Evolutionary conservation across 2,329 filamentous ascomycete species (phyloP).

Genomic region (Delphinella strobiligena): DNA sequence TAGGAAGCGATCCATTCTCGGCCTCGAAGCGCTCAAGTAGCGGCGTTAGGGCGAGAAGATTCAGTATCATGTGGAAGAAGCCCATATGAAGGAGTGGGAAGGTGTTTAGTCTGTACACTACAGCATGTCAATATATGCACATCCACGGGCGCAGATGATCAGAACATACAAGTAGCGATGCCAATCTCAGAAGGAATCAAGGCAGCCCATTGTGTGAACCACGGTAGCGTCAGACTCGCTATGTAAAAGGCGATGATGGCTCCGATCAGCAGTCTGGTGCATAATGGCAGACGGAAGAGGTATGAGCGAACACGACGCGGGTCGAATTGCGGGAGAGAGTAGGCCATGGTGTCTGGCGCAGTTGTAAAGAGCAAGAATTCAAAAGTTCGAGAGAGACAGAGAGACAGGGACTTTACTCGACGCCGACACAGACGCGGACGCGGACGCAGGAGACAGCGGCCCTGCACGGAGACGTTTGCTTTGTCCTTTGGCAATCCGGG

Average conservation of each 20-base stretch:
- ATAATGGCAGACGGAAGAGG: constrained; percentile 71
- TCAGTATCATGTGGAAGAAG: constrained; percentile 69
- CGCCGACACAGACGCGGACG: no score
- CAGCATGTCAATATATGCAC: neutral
- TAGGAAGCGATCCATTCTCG: constrained; percentile 81
- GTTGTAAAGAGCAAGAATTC: neutral
- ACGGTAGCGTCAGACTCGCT: constrained; percentile 54
- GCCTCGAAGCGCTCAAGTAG: constrained; percentile 86
- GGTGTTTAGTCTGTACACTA: constrained; percentile 87
- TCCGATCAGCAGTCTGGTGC: constrained; percentile 60
- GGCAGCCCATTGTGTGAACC: constrained; percentile 66
- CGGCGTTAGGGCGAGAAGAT: constrained; percentile 70
- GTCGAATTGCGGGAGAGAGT: constrained; percentile 50
- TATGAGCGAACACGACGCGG: constrained; percentile 67
- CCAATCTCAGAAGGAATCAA: constrained; percentile 67
- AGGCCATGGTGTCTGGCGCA: constrained; percentile 28
- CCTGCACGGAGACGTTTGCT: no score
- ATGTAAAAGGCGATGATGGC: constrained; percentile 60
- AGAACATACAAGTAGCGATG: constrained; percentile 53
- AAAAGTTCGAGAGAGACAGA: neutral
- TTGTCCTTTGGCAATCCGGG: no score
- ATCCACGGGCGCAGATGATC: neutral
- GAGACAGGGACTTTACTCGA: no score
- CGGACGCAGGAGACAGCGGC: no score
- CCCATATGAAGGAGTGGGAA: constrained; percentile 78